phyloP scores from a whole-genome alignment of 1,284 basidiomycete genomes.

The Ceratobasidium papillatum region DNA sequence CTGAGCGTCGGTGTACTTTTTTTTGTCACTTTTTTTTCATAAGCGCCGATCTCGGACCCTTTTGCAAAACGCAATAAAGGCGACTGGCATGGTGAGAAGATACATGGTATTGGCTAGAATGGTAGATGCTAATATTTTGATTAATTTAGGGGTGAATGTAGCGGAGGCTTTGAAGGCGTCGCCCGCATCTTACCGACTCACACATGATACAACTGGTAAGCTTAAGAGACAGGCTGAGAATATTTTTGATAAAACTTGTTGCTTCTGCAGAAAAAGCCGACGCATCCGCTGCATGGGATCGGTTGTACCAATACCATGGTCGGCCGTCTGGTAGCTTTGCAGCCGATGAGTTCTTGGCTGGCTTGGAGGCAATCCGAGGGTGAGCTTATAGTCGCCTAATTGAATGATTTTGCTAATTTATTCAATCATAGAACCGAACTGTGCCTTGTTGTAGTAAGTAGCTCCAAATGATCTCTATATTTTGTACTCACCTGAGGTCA shows the following conservation, averaged over 20 bases:
- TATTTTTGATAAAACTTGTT: neutral
- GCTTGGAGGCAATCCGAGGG: slow-evolving; percentile 61
- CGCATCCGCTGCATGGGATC: slow-evolving; percentile 64
- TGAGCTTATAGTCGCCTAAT: too few species aligned
- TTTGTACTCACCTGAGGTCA: neutral
- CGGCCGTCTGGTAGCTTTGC: slow-evolving; percentile 66
- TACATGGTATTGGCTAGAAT: too few species aligned
- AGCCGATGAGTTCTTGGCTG: slow-evolving; percentile 67
- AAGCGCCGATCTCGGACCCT: too few species aligned
- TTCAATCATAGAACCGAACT: slow-evolving; percentile 62
- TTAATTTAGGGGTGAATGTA: slow-evolving; percentile 57
- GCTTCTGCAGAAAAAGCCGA: slow-evolving; percentile 58
- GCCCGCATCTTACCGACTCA: slow-evolving; percentile 64
- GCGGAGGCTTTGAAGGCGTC: slow-evolving; percentile 67
- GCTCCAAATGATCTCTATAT: neutral
- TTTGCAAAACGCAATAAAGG: too few species aligned
- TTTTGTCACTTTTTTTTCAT: too few species aligned
- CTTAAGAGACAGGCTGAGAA: neutral
- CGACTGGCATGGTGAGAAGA: slow-evolving; percentile 39
- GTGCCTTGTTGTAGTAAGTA: slow-evolving; percentile 64
- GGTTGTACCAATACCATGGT: slow-evolving; percentile 68
- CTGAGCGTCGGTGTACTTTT: too few species aligned
- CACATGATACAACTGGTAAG: slow-evolving; percentile 64
- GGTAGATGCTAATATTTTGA: neutral
- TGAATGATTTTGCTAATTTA: neutral